Base-by-base conservation (phyloP, 2,329 filamentous ascomycete species). In the Aspergillus melleus region DNA sequence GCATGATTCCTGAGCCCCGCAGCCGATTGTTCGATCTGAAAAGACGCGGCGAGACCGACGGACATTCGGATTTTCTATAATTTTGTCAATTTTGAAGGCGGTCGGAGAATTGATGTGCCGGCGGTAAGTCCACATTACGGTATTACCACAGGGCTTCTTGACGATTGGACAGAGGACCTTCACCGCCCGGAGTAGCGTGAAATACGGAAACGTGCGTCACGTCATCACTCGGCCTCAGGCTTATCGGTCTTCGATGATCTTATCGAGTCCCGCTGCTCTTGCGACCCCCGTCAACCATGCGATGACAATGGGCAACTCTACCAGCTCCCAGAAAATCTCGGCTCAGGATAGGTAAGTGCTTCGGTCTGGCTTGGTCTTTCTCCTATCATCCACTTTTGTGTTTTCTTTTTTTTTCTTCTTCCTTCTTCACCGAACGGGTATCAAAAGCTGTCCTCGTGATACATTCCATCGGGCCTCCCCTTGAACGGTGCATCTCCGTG, bases 331-430 rank as follows among this genome's bases (percentile, higher is more conserved):
- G 71, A 90, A 87, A 75, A 86, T 90, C 62, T 88, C 88, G 36
- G 84, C 86, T 70, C 93, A 97, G 80, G 94, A 98, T 80, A 92
- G 92, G 93, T 96, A 74, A 69, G 85, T 42, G 14, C 30, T 8
- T 56, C 30, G 55, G 22, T 19, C 50, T 44, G 8, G n/a, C 42
- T 6, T 20, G 49, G 6, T 19, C 10, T 36, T 12, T 5, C 24
- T 49, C 24, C 6, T 10, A 6, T 24, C 20, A 20, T 51, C 1
- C 12, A 4, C 52, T 12, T 16, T 22, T 20, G 20, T 46, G 19
- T 20, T 20, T 14, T 2, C n/a, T 19, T 46, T 22, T 24, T 22
- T 24, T 2, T 54, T 12, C 39, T 36, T 19, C 22, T 8, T 39
- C 16, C 12, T 16, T 12, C 30, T 11, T 20, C 50, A 42, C 30